Base-by-base conservation (phyloP, 306 rosid genomes). In the Lathyrus aphaca region DNA sequence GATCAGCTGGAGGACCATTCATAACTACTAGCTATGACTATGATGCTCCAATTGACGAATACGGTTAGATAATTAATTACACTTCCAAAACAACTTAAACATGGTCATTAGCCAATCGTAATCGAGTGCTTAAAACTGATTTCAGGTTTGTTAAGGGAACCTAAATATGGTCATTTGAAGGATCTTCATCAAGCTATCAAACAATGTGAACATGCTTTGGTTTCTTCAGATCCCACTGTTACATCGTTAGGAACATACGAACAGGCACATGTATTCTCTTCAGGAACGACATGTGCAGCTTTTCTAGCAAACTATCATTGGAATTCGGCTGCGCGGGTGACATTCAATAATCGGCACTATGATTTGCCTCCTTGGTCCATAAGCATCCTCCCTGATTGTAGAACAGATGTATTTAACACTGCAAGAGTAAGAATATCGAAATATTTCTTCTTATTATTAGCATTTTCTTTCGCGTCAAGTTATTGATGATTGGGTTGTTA, bases 1-100 rank as follows among this genome's bases (percentile, higher is more conserved):
- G 98, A 73, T 83, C 96, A 30, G 94, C 98, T 74, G 98, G 98
- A 43, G 98, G 98, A 9, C 98, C 98, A 43, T 90, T 93, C 86
- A 74, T 93, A 35, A 88, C 98, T 56, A 85, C 98, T 59, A 93
- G 96, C 72, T 93, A 93, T 62, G 98, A 93, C 71, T 93, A 93
- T 75, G 96, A 93, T 80, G 97, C 98, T 49, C 98, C 98, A 66
- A 79, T 93, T 69, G 98, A 93, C 78, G 98, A 93, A 80, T 93
- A 88, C 19, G 98, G 98, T 93, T 60, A 81, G 91, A 82, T 65
- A 53, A 43, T 56, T 65, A 57, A 43, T 56, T 44, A 49, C 69
- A 27, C 81, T 39, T 37, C 50, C 14, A 43, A 57, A 53, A 10
- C 56, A 21, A 11, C 35, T 19, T 21, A 53, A 53, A 21, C 11